Evolutionary conservation across 1,284 basidiomycete species (phyloP), one percentile per base, ranked within the genome.

Genomic region (Cryptococcus jaspeensis): DNA sequence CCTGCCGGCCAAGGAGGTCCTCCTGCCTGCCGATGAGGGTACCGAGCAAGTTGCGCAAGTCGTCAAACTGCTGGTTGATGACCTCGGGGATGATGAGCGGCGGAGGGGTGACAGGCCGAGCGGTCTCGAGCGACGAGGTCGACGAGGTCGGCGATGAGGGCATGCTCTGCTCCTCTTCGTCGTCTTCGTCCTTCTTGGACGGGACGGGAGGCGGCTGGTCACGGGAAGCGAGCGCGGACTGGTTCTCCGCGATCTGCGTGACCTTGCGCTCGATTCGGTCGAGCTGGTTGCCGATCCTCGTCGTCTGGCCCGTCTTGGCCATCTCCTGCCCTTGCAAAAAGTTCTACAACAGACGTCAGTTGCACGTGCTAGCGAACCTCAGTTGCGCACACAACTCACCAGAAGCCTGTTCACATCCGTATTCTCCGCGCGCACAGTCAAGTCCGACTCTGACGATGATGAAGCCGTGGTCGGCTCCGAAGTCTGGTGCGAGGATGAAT

Each of bases 241-340:
- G 59, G n/a, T 53, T 53, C 8, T 69, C 67, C 1, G 64, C 67
- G 18, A 75, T 65, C 20, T 61, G 62, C n/a, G 58, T 60, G 11
- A 75, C 63, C 43, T 68, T 70, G 42, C 57, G 52, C 53, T 78
- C 75, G 50, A 78, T 76, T 0, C 76, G 69, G 49, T 77, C 72
- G 1, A 78, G 67, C 59, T 77, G 74, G 42, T 52, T 60, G 9
- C 50, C 57, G 16, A 77, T 59, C 3, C 69, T 66, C 3, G 65
- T 65, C 0, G 58, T 64, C 50, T 74, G 70, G 4, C 69, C 68
- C n/a, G 66, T 56, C 1, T 65, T 68, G 18, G 69, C 71, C 52
- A 67, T 55, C 36, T 74, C 74, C 58, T 75, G 71, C 16, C 74
- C 73, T 47, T 74, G 69, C 8, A 75, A 55, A 53, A 70, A 73